These are phyloP conservation scores for Rhodotorula sp. DNA, from an alignment of 1,284 basidiomycete species.

Conservation along the genomic window DNA sequence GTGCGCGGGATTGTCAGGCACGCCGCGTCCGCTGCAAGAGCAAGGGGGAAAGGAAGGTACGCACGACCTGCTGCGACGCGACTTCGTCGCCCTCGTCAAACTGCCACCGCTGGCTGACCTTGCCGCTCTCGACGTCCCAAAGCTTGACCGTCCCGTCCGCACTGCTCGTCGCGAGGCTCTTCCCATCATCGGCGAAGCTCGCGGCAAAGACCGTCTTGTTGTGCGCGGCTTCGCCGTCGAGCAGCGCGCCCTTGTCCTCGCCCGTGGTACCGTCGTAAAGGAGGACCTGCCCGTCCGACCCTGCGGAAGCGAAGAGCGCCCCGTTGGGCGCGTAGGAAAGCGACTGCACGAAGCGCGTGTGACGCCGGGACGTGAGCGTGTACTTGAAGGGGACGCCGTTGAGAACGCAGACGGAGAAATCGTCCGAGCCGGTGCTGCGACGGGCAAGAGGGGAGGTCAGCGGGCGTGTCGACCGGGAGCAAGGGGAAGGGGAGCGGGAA, in stretches of 20 bases:
- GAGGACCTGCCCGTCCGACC: constrained; percentile 84
- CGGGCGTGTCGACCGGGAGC: background rate
- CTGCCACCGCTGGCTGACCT: constrained; percentile 58
- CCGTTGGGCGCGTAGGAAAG: constrained; percentile 66
- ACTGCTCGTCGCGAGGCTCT: constrained; percentile 74
- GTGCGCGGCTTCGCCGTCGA: constrained; percentile 45
- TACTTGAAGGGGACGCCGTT: constrained; percentile 84
- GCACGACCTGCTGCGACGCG: constrained; percentile 51
- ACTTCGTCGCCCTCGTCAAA: constrained; percentile 46
- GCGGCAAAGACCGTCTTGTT: constrained; percentile 53
- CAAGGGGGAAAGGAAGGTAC: constrained; percentile 13
- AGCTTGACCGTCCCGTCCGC: constrained; percentile 83
- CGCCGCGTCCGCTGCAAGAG: too few relatives aligned
- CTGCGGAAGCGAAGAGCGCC: constrained; percentile 82
- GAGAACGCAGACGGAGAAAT: constrained; percentile 74
- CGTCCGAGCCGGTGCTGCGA: constrained; percentile 62
- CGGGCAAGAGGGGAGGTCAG: background rate
- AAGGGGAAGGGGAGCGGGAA: constrained; percentile 51
- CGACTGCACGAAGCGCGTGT: constrained; percentile 93
- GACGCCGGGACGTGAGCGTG: constrained; percentile 74
- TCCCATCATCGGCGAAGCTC: constrained; percentile 62
- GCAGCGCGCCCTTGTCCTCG: constrained; percentile 70
- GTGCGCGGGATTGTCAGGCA: too few relatives aligned
- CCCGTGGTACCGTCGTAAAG: constrained; percentile 91
- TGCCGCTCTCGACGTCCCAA: constrained; percentile 77